Evolutionary conservation across 768 basidiomycete species (phyloP), one percentile per base, ranked within the genome.

Genomic region (Mycena olivaceomarginata): DNA sequence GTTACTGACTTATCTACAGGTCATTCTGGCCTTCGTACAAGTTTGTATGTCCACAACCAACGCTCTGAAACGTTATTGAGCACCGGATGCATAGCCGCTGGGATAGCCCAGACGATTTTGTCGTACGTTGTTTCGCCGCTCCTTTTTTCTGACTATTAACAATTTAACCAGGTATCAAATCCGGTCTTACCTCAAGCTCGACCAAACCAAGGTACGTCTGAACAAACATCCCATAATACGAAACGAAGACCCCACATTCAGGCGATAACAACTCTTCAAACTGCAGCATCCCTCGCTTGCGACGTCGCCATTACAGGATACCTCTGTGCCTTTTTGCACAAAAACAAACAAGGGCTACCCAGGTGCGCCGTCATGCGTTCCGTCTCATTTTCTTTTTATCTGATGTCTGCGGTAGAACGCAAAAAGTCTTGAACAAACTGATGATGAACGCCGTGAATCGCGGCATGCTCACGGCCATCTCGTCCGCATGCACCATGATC

Each of bases 361-460:
- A 56, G 63, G 77, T 78, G n/a, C 43, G 65, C 41, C 13, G 45
- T 31, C 16, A 22, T 48, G 9, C 9, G 8, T 16, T 18, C 22
- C 41, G 16, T 2, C 9, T 31, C 4, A 7, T 16, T 3, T n/a
- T 22, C 1, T 43, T 59, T 6, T n/a, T 25, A 46, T 43, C 18
- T 40, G 12, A 66, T 18, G 10, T 25, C 4, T 18, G 25, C 56
- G 1, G 16, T 37, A 78, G 78, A 18, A 74, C 78, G 9, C 43
- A 76, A 13, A 45, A n/a, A 16, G 53, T 79, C 39, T 13, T 79
- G 62, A 73, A 67, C 45, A 51, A 45, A 7, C 25, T 79, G 10
- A 79, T 79, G 64, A 65, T 76, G 2, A 76, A 79, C 40, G 72
- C 78, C 0, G 51, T 79, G 9, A 68, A 76, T 46, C 78, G 78